Conservation (phyloP, 2,329 filamentous ascomycete genomes). For the Juglanconis juglandina region DNA sequence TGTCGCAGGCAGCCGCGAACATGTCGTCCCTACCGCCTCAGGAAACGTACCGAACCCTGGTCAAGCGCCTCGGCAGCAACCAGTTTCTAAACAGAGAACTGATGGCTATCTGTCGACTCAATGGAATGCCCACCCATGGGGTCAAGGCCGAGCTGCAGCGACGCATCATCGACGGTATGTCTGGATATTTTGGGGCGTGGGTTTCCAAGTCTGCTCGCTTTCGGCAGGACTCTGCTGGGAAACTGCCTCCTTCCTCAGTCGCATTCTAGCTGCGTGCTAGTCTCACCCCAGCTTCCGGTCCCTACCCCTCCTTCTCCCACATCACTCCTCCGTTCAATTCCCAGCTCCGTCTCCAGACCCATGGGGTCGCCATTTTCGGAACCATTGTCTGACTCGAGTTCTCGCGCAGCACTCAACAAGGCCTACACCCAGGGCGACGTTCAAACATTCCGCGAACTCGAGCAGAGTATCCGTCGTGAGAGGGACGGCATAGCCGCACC, state of each 20-base stretch:
- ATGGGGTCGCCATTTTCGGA: neutral
- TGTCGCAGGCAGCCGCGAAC: neutral
- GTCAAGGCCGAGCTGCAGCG: conserved; percentile 80
- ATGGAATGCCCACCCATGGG: conserved; percentile 73
- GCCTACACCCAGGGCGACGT: conserved; percentile 11
- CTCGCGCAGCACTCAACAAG: conserved; percentile 9
- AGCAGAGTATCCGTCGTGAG: conserved; percentile 13
- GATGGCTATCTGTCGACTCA: conserved; percentile 70
- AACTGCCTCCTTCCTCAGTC: conserved; percentile 8
- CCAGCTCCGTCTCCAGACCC: neutral
- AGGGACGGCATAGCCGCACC: conserved; percentile 3
- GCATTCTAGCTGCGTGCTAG: neutral
- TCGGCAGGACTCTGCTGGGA: neutral
- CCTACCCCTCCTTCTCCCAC: neutral
- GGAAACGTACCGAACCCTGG: conserved; percentile 43
- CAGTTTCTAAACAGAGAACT: conserved; percentile 61
- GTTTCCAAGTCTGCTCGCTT: neutral
- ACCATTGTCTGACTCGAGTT: conserved; percentile 9
- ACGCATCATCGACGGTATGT: conserved; percentile 75
- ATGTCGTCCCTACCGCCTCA: conserved; percentile 25
- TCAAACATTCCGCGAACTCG: conserved; percentile 7
- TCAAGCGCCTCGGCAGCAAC: conserved; percentile 35
- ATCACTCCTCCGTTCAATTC: neutral
- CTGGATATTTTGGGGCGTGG: neutral
- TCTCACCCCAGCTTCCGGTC: neutral